Conservation (phyloP, 306 rosid species). For the Adenanthera pavonina region DNA sequence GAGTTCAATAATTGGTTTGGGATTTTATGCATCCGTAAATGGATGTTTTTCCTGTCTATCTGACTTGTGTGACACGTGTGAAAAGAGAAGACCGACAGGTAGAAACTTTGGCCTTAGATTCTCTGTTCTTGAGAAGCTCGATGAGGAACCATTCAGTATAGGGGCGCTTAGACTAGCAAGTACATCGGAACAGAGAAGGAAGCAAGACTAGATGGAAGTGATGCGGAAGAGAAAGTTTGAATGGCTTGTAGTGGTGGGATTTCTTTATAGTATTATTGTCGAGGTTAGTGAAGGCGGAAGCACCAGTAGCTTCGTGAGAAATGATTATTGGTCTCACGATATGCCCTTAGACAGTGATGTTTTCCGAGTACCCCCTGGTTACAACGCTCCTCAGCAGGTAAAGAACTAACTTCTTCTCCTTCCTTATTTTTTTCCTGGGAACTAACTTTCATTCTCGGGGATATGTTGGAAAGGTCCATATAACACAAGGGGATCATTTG, state of each 20-base stretch:
- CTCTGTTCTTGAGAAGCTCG: neutral
- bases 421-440: neutral
- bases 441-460: neutral
- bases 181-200: neutral
- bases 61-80: neutral
- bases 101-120: neutral
- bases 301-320: constrained; percentile 59
- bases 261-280: constrained; percentile 38
- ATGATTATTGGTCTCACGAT: constrained; percentile 54
- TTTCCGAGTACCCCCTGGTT: constrained; percentile 64
- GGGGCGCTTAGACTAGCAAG: neutral
- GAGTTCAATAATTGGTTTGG: neutral
- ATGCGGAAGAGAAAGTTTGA: neutral
- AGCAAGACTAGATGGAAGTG: constrained; percentile 14
- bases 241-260: constrained; percentile 35
- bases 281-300: constrained; percentile 48
- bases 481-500: constrained; percentile 81
- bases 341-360: constrained; percentile 77
- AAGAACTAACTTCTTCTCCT: neutral
- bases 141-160: too few relatives aligned
- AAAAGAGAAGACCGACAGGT: neutral
- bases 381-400: constrained; percentile 84
- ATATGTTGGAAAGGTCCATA: constrained; percentile 66
- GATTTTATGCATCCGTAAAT: neutral
- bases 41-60: neutral